These are phyloP conservation scores for Entomortierella parvispora DNA, from an alignment of 192 early-diverging fungal genomes.

Conservation along the genomic window DNA sequence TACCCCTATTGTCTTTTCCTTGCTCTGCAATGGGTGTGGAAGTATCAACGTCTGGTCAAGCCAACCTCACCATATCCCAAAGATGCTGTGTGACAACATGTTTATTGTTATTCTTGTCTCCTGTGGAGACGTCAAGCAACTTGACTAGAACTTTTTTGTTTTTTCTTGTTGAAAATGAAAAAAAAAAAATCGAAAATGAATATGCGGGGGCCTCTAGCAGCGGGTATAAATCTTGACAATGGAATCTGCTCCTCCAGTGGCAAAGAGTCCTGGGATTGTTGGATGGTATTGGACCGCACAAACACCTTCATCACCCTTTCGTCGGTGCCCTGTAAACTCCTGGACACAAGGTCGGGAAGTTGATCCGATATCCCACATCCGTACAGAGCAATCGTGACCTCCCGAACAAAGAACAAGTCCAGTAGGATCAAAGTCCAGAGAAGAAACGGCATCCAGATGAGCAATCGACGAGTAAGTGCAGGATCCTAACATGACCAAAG, in stretches of 20 bases:
- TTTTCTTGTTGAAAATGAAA: too few relatives aligned
- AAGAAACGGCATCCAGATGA: conserved; percentile 73
- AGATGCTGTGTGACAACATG: too few relatives aligned
- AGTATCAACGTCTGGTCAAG: too few relatives aligned
- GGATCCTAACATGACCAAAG: conserved; percentile 52
- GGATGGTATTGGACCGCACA: conserved; percentile 69
- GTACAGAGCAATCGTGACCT: conserved; percentile 82
- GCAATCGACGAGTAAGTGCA: conserved; percentile 71
- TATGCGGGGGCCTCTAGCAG: too few relatives aligned
- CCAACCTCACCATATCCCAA: too few relatives aligned
- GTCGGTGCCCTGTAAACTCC: conserved; percentile 76
- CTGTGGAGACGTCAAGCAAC: too few relatives aligned
- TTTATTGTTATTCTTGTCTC: too few relatives aligned
- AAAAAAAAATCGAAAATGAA: too few relatives aligned
- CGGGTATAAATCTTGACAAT: conserved; percentile 62
- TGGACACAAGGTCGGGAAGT: conserved; percentile 70
- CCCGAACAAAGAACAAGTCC: conserved; percentile 63
- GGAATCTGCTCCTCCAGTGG: conserved; percentile 69
- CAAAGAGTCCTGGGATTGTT: conserved; percentile 60
- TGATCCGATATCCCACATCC: conserved; percentile 78
- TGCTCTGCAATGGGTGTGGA: too few relatives aligned
- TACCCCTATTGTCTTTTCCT: too few relatives aligned
- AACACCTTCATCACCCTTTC: conserved; percentile 81
- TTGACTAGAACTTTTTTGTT: too few relatives aligned
- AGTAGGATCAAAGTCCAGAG: conserved; percentile 70